Percentiles rank a stretch among this genome's conserved stretches.
Conservation (phyloP, 2,329 filamentous ascomycete genomes). For the Sarocladium brachiariae region DNA sequence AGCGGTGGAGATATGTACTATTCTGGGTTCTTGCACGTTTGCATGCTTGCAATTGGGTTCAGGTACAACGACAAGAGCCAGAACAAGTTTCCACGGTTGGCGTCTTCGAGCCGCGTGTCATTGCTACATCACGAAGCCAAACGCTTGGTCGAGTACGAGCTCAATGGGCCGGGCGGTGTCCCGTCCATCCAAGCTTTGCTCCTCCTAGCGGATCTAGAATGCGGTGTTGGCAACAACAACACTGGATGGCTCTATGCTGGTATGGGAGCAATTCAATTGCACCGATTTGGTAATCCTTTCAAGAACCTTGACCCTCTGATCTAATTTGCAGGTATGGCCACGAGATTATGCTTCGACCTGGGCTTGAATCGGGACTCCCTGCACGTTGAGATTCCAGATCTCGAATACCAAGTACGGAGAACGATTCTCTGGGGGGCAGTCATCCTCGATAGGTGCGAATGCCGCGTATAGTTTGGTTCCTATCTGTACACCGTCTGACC, state of each 20-base stretch:
- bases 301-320: too few species aligned
- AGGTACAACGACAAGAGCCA: not conserved
- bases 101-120: not conserved
- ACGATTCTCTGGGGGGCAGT: not conserved
- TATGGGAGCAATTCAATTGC: not conserved
- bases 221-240: not conserved
- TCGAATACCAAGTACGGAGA: not conserved
- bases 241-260: constrained; percentile 1
- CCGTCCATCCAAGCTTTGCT: constrained; percentile 4
- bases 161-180: not conserved
- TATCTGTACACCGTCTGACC: not conserved
- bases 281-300: too few species aligned
- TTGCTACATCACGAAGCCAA: not conserved
- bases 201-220: not conserved
- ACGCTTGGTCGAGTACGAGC: not conserved
- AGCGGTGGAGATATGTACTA: not conserved
- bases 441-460: not conserved
- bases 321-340: not conserved
- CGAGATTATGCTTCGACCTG: constrained; percentile 1
- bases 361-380: not conserved
- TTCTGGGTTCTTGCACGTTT: not conserved
- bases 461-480: not conserved
- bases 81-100: not conserved
- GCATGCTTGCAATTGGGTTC: not conserved
- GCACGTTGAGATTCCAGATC: not conserved